Base-by-base conservation (phyloP, 768 basidiomycete genomes). In the Termitomyces sp. region DNA sequence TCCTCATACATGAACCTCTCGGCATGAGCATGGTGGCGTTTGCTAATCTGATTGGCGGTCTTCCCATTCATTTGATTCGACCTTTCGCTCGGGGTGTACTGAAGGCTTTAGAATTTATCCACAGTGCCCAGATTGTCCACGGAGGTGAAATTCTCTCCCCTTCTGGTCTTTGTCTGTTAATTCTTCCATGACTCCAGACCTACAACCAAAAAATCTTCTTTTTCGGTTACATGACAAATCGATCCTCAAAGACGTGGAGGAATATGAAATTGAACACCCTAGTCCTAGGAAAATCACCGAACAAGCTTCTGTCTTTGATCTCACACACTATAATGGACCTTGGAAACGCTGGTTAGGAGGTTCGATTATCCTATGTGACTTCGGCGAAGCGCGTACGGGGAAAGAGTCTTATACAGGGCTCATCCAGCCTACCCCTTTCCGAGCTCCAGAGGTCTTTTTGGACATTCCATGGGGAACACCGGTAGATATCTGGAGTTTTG, bases 1-100 rank as follows among this genome's bases (percentile, higher is more conserved):
- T 52, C 23, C 51, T 52, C 2, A 54, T 54, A 7, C 52, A 54
- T 44, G 32, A 43, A 11, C 52, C 52, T 35, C 52, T 54, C 16
- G 52, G 52, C 6, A 2, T 52, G 11, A 12, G 30, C 1, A 12
- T 25, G 0, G 6, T 45, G 8, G 2, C 25, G n/a, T 25, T 54
- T 44, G 11, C 16, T 52, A 6, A 14, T 8, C 8, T 5, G 9
- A 8, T 5, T 10, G 27, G 32, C 3, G 30, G 2, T 45, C 32
- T 54, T 45, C 32, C 28, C 42, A n/a, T 35, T 44, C 3, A 0
- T 0, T 35, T 3, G 11, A 16, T 25, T 12, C 12, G n/a, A 44
- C 0, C 3, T 4, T 9, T 46, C 0, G 37, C 25, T 32, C 19
- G 16, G 5, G 5, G 28, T 3, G 16, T 37, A 25, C 2, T 54